Evolutionary conservation across 192 early-diverging fungal genomes (phyloP), one percentile per base, ranked within the genome.

Genomic region (Kickxella alabastrina): DNA sequence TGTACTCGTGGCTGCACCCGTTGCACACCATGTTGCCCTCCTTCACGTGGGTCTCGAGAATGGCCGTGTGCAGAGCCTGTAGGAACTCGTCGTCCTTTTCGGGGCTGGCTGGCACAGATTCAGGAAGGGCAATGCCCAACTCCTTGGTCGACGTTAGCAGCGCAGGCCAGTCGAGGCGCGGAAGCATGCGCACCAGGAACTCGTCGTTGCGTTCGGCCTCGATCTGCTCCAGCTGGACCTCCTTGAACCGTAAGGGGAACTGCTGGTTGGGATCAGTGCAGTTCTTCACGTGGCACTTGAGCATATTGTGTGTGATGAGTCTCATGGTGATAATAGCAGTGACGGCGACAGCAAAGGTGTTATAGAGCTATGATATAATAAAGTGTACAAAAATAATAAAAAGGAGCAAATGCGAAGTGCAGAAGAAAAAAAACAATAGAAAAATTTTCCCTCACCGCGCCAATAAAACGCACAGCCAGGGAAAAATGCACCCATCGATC

Each of bases 291-390:
- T 95, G 91, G 86, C 96, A 98, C 79, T 93, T 90, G 46, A 98
- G 83, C 92, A 98, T 91, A 73, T 98, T 98, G 81, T 98, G 96
- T 27, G 93, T 95, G 34, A 98, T 84, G 55, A 98, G 87, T 77
- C 95, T 85, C 84, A 87, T 89, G 51, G 17, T 49, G 13, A 21
- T 6, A 6, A 12, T 32, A 8, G 31, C 31, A 12, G 31, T 32
- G 6, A 12, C 31, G n/a, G n/a, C n/a, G n/a, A n/a, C n/a, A n/a
- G n/a, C n/a, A n/a, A n/a, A n/a, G n/a, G n/a, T n/a, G n/a, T n/a
- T n/a, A n/a, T n/a, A n/a, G n/a, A n/a, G n/a, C n/a, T n/a, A n/a
- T n/a, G n/a, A n/a, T n/a, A n/a, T n/a, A n/a, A n/a, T n/a, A n/a
- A n/a, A n/a, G n/a, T n/a, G n/a, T n/a, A n/a, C n/a, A 32, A 32